Percentiles rank a stretch among this genome's conserved stretches.
These are phyloP conservation scores for Tolypocladium guangdongense DNA, from an alignment of 2,329 filamentous ascomycete genomes.

Conservation along the genomic window DNA sequence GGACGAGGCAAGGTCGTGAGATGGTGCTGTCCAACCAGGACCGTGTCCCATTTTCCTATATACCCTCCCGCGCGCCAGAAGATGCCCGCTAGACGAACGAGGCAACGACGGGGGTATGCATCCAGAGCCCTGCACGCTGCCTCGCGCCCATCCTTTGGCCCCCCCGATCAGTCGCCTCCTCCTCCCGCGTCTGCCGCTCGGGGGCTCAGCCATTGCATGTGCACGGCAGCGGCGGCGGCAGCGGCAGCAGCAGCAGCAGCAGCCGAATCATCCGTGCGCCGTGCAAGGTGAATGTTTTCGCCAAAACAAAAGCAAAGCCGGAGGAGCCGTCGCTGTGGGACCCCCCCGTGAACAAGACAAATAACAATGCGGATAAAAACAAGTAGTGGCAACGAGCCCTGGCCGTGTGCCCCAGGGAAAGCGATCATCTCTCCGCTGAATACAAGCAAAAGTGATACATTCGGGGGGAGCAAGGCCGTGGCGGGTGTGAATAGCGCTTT, in stretches of 20 bases:
- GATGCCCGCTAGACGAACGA: background rate
- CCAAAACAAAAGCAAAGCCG: background rate
- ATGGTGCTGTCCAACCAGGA: background rate
- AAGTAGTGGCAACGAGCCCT: background rate
- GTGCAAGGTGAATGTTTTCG: background rate
- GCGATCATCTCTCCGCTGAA: background rate
- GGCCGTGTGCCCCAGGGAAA: background rate
- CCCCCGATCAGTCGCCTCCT: background rate
- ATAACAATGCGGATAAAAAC: background rate
- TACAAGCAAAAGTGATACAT: background rate
- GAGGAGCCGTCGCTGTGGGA: background rate
- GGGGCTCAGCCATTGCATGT: background rate
- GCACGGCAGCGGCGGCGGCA: no score
- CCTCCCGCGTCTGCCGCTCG: background rate
- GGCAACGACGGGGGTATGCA: background rate
- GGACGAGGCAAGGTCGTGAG: background rate
- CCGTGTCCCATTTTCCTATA: background rate
- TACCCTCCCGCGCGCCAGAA: background rate
- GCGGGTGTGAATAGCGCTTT: background rate
- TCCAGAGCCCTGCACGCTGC: background rate
- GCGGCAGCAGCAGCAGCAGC: background rate
- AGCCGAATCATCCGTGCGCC: background rate
- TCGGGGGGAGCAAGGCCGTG: background rate
- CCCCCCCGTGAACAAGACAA: background rate
- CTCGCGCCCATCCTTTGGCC: background rate